Conservation (phyloP, 2,329 filamentous ascomycete genomes). For the Bimuria novae-zelandiae region DNA sequence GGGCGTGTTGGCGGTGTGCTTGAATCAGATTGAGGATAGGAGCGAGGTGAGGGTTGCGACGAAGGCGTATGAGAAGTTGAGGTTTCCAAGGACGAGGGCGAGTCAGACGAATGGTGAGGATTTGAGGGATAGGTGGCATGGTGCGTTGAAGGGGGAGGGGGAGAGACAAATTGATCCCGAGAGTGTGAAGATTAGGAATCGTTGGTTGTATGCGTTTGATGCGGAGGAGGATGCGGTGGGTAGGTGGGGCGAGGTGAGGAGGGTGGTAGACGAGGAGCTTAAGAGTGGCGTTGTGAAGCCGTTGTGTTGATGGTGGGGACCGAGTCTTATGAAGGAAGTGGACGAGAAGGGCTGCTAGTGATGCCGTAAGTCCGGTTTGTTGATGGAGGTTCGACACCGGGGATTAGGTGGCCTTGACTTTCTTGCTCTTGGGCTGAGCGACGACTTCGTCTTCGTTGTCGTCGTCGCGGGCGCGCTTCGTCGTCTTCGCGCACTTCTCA, state of each 20-base stretch:
- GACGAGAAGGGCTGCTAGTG: no score
- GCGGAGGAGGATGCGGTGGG: slow-evolving; percentile 22
- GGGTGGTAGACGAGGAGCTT: slow-evolving; percentile 18
- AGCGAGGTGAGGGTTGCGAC: slow-evolving; percentile 25
- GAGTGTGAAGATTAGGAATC: slow-evolving; percentile 28
- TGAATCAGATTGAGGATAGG: slow-evolving; percentile 14
- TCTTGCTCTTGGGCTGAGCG: background rate
- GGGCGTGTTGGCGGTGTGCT: slow-evolving; percentile 23
- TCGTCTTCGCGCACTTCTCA: background rate
- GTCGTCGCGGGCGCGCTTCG: background rate
- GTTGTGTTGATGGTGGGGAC: slow-evolving; percentile 18
- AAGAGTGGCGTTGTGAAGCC: slow-evolving; percentile 17
- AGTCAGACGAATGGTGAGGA: slow-evolving; percentile 32
- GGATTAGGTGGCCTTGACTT: background rate
- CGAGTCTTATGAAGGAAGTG: background rate
- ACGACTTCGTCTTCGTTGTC: background rate
- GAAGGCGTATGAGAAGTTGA: slow-evolving; percentile 26
- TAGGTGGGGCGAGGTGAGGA: slow-evolving; percentile 18
- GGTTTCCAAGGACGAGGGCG: slow-evolving; percentile 25
- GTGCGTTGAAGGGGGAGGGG: slow-evolving; percentile 23
- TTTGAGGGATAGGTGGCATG: slow-evolving; percentile 30
- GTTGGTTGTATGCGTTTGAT: slow-evolving; percentile 27
- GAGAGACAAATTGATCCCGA: slow-evolving; percentile 25
- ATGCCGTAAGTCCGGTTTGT: no score
- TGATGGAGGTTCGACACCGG: no score